Evolutionary conservation across 2,329 filamentous ascomycete genomes (phyloP).

Genomic region (Periglandula ipomoeae): DNA sequence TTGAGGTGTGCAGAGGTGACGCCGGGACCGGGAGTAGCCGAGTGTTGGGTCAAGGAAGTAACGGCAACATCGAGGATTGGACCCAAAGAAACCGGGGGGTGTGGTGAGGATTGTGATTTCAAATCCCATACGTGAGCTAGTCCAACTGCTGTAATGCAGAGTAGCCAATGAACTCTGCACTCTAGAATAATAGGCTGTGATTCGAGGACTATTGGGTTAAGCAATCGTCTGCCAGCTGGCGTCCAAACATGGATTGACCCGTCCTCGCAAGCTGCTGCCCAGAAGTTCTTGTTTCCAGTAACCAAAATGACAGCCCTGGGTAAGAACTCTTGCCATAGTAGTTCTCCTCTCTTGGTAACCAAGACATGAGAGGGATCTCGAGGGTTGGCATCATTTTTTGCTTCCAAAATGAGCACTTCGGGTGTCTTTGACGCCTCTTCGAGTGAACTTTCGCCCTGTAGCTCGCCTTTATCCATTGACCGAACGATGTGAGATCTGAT

Average conservation of each 20-base stretch:
- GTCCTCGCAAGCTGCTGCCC: constrained; percentile 89
- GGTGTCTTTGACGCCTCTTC: constrained; percentile 55
- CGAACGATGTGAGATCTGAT: constrained; percentile 75
- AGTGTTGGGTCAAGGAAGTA: constrained; percentile 67
- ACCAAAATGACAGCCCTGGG: constrained; percentile 81
- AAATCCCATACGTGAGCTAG: constrained; percentile 93
- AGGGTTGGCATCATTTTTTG: constrained; percentile 67
- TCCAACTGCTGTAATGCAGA: constrained; percentile 82
- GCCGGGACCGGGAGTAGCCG: constrained; percentile 66
- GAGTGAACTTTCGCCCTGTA: constrained; percentile 40
- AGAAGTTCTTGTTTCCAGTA: constrained; percentile 83
- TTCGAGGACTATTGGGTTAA: constrained; percentile 81
- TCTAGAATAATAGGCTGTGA: constrained; percentile 91
- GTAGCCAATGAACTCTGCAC: constrained; percentile 77
- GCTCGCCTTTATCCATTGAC: constrained; percentile 60
- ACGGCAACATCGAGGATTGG: constrained; percentile 83
- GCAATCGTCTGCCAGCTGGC: constrained; percentile 74
- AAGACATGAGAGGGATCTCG: constrained; percentile 79
- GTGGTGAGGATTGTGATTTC: constrained; percentile 69
- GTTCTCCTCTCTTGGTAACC: constrained; percentile 68
- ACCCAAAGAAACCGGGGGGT: constrained; percentile 81
- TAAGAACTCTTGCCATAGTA: constrained; percentile 90
- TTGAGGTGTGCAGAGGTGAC: constrained; percentile 90
- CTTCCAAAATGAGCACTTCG: constrained; percentile 75
- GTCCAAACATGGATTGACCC: constrained; percentile 88